phyloP scores from a whole-genome alignment of 2,329 filamentous ascomycete genomes.

The Botrytis galanthina region DNA sequence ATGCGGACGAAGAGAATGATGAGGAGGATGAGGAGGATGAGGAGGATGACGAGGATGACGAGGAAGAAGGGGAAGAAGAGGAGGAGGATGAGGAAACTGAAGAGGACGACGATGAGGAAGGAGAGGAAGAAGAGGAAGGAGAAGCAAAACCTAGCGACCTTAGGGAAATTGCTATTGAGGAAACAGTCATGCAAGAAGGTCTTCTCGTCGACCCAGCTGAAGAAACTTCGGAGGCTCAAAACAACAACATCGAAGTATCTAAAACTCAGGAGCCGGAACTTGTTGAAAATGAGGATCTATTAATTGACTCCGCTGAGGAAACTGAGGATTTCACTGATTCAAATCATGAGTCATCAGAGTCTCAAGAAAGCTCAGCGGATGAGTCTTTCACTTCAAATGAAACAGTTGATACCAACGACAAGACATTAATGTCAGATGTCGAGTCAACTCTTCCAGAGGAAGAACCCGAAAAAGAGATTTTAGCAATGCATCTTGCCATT shows the following conservation, averaged over 20 bases:
- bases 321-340: not conserved
- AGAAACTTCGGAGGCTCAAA: not conserved
- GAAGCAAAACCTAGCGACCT: not conserved
- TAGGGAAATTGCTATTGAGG: constrained; percentile 8
- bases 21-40: constrained; percentile 20
- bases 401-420: not conserved
- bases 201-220: not conserved
- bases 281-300: not conserved
- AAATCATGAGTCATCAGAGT: constrained; percentile 9
- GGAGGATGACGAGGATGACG: constrained; percentile 16
- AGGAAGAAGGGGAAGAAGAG: constrained; percentile 21
- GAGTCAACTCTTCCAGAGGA: not conserved
- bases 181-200: constrained; percentile 9
- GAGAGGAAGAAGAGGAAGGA: constrained; percentile 15
- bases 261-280: not conserved
- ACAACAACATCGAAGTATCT: not conserved
- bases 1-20: constrained; percentile 19
- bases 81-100: constrained; percentile 17
- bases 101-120: constrained; percentile 16
- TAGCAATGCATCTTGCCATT: constrained; percentile 54
- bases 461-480: constrained; percentile 17
- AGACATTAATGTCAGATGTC: not conserved
- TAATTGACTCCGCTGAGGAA: not conserved
- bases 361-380: constrained; percentile 8
- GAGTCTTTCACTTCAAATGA: not conserved